Base-by-base conservation (phyloP, 2,329 filamentous ascomycete species). In the Ceratocystis lukuohia region DNA sequence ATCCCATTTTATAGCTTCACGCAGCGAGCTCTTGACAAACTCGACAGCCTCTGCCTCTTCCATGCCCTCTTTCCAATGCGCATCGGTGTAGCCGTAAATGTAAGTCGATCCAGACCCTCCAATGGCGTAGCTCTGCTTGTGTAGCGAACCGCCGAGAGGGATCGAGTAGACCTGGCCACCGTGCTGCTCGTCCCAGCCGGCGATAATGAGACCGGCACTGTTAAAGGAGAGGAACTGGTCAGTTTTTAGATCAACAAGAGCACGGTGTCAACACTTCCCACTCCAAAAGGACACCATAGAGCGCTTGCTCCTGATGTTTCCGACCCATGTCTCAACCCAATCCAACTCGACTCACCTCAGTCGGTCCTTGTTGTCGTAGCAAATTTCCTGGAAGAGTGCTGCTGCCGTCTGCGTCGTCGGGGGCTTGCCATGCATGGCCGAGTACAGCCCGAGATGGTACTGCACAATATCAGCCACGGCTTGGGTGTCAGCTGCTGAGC, bases 1-100 rank as follows among this genome's bases (percentile, higher is more conserved):
- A 75, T 99, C 94, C 94, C 94, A 99, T 79, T 96, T 96, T 83
- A 99, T 97, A 17, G 94, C 94, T 81, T 99, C 93, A 73, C 85
- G 81, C 74, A 99, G 80, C 41, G 94, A 87, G 61, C 86, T 88
- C 80, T 96, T 96, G 75, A 99, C 94, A 73, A 99, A 99, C 50
- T 86, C 78, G 70, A 99, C 86, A 0, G 94, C 94, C 69, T 96
- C 92, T 66, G 85, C 82, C 80, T 97, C 91, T 65, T 88, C 90
- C 92, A 99, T 97, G 70, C 85, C 85, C 78, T 97, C 94, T 76
- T 82, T 86, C 94, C 94, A 99, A 81, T 99, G 85, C 67, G 91
- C 87, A 75, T 99, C 93, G 75, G 92, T 97, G 82, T 96, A 97
- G 72, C 94, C 94, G 81, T 97, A 99, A 77, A 99, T 99, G 81